Evolutionary conservation across 2,329 filamentous ascomycete species (phyloP), one percentile per base, ranked within the genome.

Genomic region (Aspergillus melleus): DNA sequence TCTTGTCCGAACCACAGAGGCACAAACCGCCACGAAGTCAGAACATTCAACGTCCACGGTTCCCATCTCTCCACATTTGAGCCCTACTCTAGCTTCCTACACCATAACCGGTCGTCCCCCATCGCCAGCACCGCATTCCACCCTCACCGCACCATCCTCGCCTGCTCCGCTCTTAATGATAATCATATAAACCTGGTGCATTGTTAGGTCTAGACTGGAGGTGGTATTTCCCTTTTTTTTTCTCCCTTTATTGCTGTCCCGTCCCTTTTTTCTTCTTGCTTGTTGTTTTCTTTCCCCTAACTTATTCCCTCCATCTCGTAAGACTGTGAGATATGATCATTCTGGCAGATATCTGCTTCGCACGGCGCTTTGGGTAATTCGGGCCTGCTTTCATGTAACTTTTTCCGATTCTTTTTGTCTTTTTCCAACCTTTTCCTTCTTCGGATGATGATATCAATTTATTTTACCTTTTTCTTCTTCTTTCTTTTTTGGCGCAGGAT

Each of bases 101-200:
- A 91, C 64, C 89, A 92, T 52, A 92, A 88, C 72, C 89, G 91
- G 54, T 88, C 89, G 59, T 86, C 88, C 6, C 90, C 95, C 1
- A 96, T 99, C 66, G 88, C 92, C 3, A 86, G 90, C 39, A 96
- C 94, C 9, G 90, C 93, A 0, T 99, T 98, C 81, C 95, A 99
- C 77, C 95, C 95, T 1, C 95, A 99, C 76, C 87, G 90, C 55
- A 93, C 96, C 79, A 88, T 97, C 76, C 84, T 99, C 62, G 93
- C 92, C 39, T 95, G 90, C 69, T 90, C 93, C 1, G 91, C 92
- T 4, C 84, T 91, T 49, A 91, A 92, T 58, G 93, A 97, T 72
- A 87, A 93, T 61, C 91, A 97, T 73, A 88, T 99, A 70, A 97
- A 96, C 74, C 82, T 98, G 29, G 96, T 94, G 71, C 88, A 86